Conservation (phyloP, 179 eudicot species). For the Vitellaria paradoxa region DNA sequence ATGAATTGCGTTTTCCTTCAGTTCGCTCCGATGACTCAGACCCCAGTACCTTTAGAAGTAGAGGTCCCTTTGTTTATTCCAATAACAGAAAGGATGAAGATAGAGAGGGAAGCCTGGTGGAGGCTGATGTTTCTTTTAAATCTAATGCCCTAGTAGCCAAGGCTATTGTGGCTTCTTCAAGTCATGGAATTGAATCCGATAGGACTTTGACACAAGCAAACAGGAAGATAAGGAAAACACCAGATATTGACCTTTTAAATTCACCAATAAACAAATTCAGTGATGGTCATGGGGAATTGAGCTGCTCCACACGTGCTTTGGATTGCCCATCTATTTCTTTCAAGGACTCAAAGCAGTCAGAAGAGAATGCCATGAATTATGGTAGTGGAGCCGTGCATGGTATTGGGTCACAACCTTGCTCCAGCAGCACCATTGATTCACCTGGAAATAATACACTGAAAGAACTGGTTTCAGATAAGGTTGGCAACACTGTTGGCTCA, state of each 20-base stretch:
- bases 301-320: slow-evolving; percentile 16
- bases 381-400: slow-evolving; percentile 15
- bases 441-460: slow-evolving; percentile 20
- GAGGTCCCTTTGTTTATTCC: slow-evolving; percentile 19
- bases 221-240: slow-evolving; percentile 25
- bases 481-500: slow-evolving; percentile 21
- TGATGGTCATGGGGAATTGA: slow-evolving; percentile 26
- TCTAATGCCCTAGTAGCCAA: slow-evolving; percentile 75
- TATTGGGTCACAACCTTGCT: slow-evolving; percentile 20
- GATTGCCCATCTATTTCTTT: slow-evolving; percentile 20
- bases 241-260: slow-evolving; percentile 12
- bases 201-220: slow-evolving; percentile 24
- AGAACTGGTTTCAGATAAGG: slow-evolving; percentile 28
- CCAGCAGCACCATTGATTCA: slow-evolving; percentile 16
- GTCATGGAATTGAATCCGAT: slow-evolving; percentile 26
- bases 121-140: slow-evolving; percentile 75
- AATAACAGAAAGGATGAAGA: slow-evolving; percentile 34
- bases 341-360: slow-evolving; percentile 25
- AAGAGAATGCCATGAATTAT: slow-evolving; percentile 21
- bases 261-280: slow-evolving; percentile 17
- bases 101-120: slow-evolving; percentile 51
- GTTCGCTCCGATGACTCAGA: slow-evolving; percentile 19
- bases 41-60: slow-evolving; percentile 39
- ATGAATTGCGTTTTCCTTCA: slow-evolving; percentile 10
- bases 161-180: slow-evolving; percentile 50